Base-by-base conservation (phyloP, 176 grass and related monocot species). In the Sorghum bicolor region DNA sequence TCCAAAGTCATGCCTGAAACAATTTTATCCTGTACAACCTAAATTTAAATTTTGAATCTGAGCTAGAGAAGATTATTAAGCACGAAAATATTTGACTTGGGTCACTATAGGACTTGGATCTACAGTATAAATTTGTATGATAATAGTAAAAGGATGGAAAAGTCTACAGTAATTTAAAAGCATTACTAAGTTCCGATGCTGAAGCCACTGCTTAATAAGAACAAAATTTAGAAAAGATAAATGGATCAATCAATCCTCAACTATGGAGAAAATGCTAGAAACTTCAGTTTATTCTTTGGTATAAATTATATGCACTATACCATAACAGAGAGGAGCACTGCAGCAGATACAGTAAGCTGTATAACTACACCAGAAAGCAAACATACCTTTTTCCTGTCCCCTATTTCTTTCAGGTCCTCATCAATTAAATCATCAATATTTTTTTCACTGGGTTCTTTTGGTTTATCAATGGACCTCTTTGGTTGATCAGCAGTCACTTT, bases 361-460 rank as follows among this genome's bases (percentile, higher is more conserved):
- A 79, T 57, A 58, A 74, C 4, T 80, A 34, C 55, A 66, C 70
- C 70, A 70, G 33, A 86, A 86, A 34, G 61, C 0, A 26, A 75
- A 84, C 69, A 79, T n/a, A 95, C 96, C 96, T 98, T 98, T 62
- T 94, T 94, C 33, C 91, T 89, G 25, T 98, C 91, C 50, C 89
- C 89, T 67, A 95, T 79, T 80, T 94, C 87, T 86, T 83, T 95
- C 84, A 95, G 84, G 47, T 95, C 96, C 48, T 95, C 93, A 40
- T 94, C 90, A 72, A 95, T 98, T 67, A 95, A 93, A 69, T 98
- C 96, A 43, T 95, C 96, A 85, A 98, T 98, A 77, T 87, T 83
- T 81, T 91, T 94, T 62, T 90, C 94, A 61, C 33, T 73, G 24
- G 75, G 5, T 87, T 83, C 57, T 57, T 72, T 66, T 39, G 55